Conservation (phyloP, 192 early-diverging fungal species). For the Chytriomyces sp. region DNA sequence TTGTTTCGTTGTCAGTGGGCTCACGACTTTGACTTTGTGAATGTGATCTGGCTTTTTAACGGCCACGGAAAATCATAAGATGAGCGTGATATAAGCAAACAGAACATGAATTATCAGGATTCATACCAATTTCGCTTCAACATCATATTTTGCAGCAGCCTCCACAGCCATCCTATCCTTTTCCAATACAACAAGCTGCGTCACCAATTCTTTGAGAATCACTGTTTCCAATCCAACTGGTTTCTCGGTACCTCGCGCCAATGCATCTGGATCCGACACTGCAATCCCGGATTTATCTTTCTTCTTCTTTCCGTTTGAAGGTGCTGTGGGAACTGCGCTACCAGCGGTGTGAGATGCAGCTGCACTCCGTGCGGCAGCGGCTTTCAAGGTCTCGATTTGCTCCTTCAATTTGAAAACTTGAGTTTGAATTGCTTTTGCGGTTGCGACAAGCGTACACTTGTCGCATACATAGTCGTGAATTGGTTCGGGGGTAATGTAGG, state of each 20-base stretch:
- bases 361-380: neutral
- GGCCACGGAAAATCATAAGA: neutral
- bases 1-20: slow-evolving; percentile 68
- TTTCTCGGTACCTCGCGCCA: neutral
- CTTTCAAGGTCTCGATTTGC: slow-evolving; percentile 31
- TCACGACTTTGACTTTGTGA: neutral
- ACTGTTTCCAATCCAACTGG: too few species aligned
- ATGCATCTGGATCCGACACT: neutral
- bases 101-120: neutral
- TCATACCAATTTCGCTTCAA: slow-evolving; percentile 42
- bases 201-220: too few species aligned
- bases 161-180: slow-evolving; percentile 19
- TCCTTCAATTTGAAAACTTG: slow-evolving; percentile 19
- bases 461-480: slow-evolving; percentile 71
- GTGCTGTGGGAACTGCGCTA: neutral
- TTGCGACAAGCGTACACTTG: slow-evolving; percentile 64
- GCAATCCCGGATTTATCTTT: neutral
- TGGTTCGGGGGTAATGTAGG: slow-evolving; percentile 66
- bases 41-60: slow-evolving; percentile 31
- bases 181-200: neutral
- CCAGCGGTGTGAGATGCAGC: neutral
- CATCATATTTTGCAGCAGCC: slow-evolving; percentile 32
- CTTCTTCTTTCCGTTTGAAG: slow-evolving; percentile 14
- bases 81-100: neutral
- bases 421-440: slow-evolving; percentile 38